Evolutionary conservation across 2,329 filamentous ascomycete genomes (phyloP), one percentile per base, ranked within the genome.

Genomic region (Xylariaceae sp.): DNA sequence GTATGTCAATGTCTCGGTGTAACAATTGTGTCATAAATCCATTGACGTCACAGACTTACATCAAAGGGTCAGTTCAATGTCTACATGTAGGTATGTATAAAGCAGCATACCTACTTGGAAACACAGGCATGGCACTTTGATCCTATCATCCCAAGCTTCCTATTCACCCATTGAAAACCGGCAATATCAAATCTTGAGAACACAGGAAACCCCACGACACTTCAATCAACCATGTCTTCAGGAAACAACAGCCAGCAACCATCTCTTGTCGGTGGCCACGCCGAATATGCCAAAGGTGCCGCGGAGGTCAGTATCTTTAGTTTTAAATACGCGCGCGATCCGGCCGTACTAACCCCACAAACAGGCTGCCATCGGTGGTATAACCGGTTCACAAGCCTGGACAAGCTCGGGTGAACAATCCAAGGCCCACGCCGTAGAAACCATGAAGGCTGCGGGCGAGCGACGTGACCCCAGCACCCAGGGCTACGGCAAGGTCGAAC

Each of bases 221-320:
- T 65, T 71, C 63, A 58, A 65, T 49, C 54, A 55, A 71, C 32
- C 62, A 71, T 70, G 67, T 67, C 67, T 57, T 69, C 70, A 20
- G 60, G 61, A 49, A 65, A 66, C 54, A 71, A 74, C 59, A 63
- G 71, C 40, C 70, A 78, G 57, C 75, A 84, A 57, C 82, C 86
- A 19, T 80, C 85, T 44, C 84, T 90, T 61, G 67, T 89, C 43
- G 77, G 80, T 56, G 80, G 82, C 42, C 88, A 90, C 69, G 85
- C 79, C 29, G 83, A 89, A 67, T 90, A 89, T 66, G 79, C 84
- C 66, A 90, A 89, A 67, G 88, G 87, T 50, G 84, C 84, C 6
- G 81, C 84, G 52, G 85, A 88, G 75, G 88, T 87, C 72, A 54
- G 73, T 67, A 21, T 20, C 10, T 21, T 6, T 18, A 42, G 40